These are phyloP conservation scores for Rhodotorula sp. DNA, from an alignment of 1,284 basidiomycete species.

Conservation along the genomic window DNA sequence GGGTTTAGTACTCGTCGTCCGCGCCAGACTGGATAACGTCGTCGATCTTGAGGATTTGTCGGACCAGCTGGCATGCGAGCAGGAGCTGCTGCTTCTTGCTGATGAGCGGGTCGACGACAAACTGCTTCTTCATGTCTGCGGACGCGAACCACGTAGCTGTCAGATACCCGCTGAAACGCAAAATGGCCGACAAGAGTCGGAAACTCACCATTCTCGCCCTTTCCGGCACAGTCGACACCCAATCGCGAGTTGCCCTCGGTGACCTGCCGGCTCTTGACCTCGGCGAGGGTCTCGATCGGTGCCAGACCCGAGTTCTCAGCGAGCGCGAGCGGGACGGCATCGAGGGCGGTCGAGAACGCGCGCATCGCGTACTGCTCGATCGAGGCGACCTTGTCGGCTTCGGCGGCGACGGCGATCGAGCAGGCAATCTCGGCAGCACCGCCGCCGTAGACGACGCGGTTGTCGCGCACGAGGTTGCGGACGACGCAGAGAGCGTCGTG, in stretches of 20 bases:
- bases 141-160: not conserved
- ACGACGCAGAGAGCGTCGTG: slow-evolving; percentile 98
- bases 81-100: slow-evolving; percentile 97
- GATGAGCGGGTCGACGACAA: slow-evolving; percentile 95
- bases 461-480: slow-evolving; percentile 90
- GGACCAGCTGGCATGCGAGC: slow-evolving; percentile 85
- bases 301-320: slow-evolving; percentile 97
- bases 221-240: slow-evolving; percentile 89
- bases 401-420: slow-evolving; percentile 86
- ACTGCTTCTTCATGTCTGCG: slow-evolving; percentile 94
- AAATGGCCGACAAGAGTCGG: not conserved
- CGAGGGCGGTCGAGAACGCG: slow-evolving; percentile 90
- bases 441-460: slow-evolving; percentile 96
- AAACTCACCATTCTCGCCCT: slow-evolving; percentile 76
- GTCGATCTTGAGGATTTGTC: slow-evolving; percentile 50
- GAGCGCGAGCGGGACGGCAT: slow-evolving; percentile 87
- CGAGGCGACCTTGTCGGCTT: slow-evolving; percentile 93
- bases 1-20: not conserved
- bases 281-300: slow-evolving; percentile 93
- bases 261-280: slow-evolving; percentile 91
- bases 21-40: slow-evolving; percentile 30
- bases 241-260: slow-evolving; percentile 79
- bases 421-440: slow-evolving; percentile 97
- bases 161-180: not conserved
- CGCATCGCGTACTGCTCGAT: slow-evolving; percentile 99